phyloP scores from a whole-genome alignment of 148 eudicot species.

The Amaranthus hypochondriacus region DNA sequence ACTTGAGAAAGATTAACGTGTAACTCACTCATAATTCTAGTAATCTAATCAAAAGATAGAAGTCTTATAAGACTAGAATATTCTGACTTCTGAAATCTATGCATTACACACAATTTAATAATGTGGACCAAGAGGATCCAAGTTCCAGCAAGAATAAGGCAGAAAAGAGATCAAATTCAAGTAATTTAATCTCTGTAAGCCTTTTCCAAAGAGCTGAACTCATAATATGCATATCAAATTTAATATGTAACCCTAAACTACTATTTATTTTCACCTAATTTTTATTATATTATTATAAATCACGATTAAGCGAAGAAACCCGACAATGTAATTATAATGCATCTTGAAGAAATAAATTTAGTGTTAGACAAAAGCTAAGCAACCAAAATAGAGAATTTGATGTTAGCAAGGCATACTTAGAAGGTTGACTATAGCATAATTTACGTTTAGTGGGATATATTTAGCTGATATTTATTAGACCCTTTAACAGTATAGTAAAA shows the following conservation, averaged over 20 bases:
- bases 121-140: constrained; percentile 22
- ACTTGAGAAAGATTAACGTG: not conserved
- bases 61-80: constrained; percentile 11
- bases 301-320: constrained; percentile 13
- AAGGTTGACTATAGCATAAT: no score
- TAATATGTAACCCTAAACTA: constrained; percentile 9
- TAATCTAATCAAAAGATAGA: not conserved
- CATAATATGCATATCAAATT: constrained; percentile 23
- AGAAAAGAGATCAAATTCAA: constrained; percentile 2
- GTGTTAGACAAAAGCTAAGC: constrained; percentile 13
- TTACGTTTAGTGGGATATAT: no score
- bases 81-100: constrained; percentile 13
- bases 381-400: constrained; percentile 14
- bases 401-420: not conserved
- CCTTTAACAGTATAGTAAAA: no score
- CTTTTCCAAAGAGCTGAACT: not conserved
- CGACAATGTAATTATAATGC: constrained; percentile 19
- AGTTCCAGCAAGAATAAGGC: constrained; percentile 12
- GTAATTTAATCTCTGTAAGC: constrained; percentile 7
- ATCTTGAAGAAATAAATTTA: constrained; percentile 3
- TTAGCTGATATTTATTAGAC: no score
- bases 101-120: constrained; percentile 1
- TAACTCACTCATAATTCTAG: no score
- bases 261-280: constrained; percentile 19
- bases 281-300: constrained; percentile 10